A percentile compares a stretch with the other conserved stretches of the same genome.
phyloP scores from a whole-genome alignment of 139 green algal genomes.

The Asterochloris erici region DNA sequence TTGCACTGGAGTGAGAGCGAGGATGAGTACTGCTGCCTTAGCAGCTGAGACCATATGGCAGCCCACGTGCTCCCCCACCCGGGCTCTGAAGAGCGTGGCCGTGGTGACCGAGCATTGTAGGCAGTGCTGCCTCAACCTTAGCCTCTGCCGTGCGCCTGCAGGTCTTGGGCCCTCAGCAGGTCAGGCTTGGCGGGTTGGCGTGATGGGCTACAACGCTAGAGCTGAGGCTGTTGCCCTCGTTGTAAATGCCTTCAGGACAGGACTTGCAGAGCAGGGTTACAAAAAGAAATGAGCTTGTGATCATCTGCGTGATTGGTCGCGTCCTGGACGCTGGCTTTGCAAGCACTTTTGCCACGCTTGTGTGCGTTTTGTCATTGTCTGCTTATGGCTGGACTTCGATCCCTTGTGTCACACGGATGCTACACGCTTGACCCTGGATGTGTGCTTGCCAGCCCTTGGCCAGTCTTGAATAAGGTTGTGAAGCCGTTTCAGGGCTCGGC shows the following conservation, averaged over 20 bases:
- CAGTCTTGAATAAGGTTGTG: too few relatives aligned
- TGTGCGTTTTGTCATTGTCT: too few relatives aligned
- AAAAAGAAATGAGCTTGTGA: background rate
- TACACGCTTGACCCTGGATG: too few relatives aligned
- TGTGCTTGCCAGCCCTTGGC: too few relatives aligned
- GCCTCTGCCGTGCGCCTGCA: conserved; percentile 20
- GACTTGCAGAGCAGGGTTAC: conserved; percentile 70
- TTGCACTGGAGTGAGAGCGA: background rate
- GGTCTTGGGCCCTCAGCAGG: conserved; percentile 63
- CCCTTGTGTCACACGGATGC: too few relatives aligned
- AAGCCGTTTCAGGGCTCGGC: too few relatives aligned
- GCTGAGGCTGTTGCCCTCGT: conserved; percentile 79
- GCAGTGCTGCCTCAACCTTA: background rate
- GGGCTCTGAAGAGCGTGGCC: too few relatives aligned
- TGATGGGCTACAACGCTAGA: conserved; percentile 74
- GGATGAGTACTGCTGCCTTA: background rate
- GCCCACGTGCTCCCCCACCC: too few relatives aligned
- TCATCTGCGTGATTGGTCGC: too few relatives aligned
- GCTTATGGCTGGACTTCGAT: too few relatives aligned
- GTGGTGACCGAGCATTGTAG: background rate
- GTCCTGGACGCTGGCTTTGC: too few relatives aligned
- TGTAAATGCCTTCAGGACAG: conserved; percentile 71
- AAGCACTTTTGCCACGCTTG: too few relatives aligned
- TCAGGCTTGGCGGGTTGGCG: conserved; percentile 60
- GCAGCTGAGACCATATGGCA: background rate